A percentile compares a stretch with the other conserved stretches of the same genome.
Evolutionary conservation across 1,284 basidiomycete species (phyloP).

Genomic region (Apiotrichum mycotoxinovorans): DNA sequence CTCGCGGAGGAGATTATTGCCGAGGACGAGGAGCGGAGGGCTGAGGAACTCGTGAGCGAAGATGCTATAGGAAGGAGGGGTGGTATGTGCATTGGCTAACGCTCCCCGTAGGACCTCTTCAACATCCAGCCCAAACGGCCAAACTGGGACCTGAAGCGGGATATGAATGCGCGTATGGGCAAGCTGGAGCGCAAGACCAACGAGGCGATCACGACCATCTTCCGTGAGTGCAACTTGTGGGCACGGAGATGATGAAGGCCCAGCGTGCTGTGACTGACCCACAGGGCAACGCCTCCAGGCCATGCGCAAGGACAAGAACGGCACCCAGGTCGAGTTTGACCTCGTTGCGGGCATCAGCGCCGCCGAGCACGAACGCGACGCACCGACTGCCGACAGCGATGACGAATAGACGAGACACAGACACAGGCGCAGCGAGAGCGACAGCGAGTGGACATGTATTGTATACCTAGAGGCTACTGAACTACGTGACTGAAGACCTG

Average conservation of each 20-base stretch:
- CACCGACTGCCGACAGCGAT: slow-evolving; percentile 22
- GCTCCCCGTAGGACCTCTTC: slow-evolving; percentile 94
- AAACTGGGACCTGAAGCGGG: slow-evolving; percentile 96
- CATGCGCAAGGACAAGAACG: slow-evolving; percentile 39
- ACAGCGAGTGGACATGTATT: background rate
- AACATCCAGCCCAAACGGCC: slow-evolving; percentile 94
- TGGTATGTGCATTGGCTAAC: too few species aligned
- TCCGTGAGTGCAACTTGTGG: slow-evolving; percentile 46
- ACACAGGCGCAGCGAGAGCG: background rate
- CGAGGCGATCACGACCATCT: slow-evolving; percentile 85
- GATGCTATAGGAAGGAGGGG: background rate
- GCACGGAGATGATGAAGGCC: too few species aligned
- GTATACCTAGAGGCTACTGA: background rate
- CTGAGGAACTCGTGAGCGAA: slow-evolving; percentile 76
- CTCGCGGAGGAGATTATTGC: slow-evolving; percentile 76
- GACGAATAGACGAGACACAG: slow-evolving; percentile 21
- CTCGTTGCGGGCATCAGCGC: slow-evolving; percentile 48
- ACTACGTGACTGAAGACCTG: background rate
- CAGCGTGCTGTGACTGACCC: background rate
- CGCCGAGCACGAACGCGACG: slow-evolving; percentile 41
- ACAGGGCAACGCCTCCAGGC: slow-evolving; percentile 40
- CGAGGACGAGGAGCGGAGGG: slow-evolving; percentile 77
- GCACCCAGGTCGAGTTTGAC: slow-evolving; percentile 33
- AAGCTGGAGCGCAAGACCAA: slow-evolving; percentile 88
- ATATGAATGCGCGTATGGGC: slow-evolving; percentile 81